Conservation (phyloP, 2,329 filamentous ascomycete species). For the Fusarium lyarnte region DNA sequence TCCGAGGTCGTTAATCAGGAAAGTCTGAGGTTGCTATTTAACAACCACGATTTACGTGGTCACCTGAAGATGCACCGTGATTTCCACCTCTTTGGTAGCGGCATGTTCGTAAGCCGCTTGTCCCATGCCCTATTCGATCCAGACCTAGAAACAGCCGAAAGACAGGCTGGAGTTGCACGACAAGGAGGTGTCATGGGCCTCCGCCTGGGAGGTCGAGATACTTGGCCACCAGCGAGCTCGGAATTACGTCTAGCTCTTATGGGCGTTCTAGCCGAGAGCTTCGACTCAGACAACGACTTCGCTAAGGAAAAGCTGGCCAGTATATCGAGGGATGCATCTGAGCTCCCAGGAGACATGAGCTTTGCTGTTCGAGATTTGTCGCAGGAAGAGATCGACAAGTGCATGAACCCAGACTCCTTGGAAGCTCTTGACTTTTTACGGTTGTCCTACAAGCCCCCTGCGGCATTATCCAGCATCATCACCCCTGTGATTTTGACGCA, state of each 20-base stretch:
- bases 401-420: constrained; percentile 83
- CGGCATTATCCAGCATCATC: constrained; percentile 77
- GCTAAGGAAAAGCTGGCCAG: constrained; percentile 39
- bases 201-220: constrained; percentile 80
- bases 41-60: constrained; percentile 72
- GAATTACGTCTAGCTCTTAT: constrained; percentile 90
- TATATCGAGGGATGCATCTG: constrained; percentile 45
- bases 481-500: constrained; percentile 75
- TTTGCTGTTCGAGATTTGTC: constrained; percentile 88
- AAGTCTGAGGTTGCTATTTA: constrained; percentile 79
- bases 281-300: constrained; percentile 50
- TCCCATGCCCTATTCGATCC: constrained; percentile 87
- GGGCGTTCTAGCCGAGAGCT: constrained; percentile 83
- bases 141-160: constrained; percentile 81
- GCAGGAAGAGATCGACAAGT: constrained; percentile 80
- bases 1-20: constrained; percentile 80
- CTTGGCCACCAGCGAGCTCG: constrained; percentile 93
- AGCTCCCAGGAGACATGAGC: constrained; percentile 75
- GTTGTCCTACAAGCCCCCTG: constrained; percentile 82
- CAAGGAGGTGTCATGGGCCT: constrained; percentile 81
- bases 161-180: constrained; percentile 73
- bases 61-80: constrained; percentile 80
- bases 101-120: constrained; percentile 81
- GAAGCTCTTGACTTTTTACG: constrained; percentile 94
- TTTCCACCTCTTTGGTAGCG: constrained; percentile 87